Conservation (phyloP, 2,329 filamentous ascomycete species). For the Monosporascus cannonballus region DNA sequence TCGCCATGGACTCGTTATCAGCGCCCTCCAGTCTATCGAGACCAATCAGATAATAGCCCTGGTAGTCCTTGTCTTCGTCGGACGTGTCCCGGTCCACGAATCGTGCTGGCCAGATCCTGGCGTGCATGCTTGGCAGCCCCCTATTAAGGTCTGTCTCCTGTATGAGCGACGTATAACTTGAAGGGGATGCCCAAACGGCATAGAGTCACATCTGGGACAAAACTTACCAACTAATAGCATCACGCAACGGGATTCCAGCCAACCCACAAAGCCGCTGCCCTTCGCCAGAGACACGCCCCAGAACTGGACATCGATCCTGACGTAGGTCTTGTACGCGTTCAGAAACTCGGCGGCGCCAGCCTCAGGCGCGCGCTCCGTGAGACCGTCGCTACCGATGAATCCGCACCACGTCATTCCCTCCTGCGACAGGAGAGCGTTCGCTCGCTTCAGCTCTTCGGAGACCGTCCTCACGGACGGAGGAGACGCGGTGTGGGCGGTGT, state of each 20-base stretch:
- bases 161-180: constrained; percentile 3
- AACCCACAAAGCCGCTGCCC: constrained; percentile 51
- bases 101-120: constrained; percentile 57
- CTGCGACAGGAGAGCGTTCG: constrained; percentile 32
- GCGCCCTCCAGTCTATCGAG: constrained; percentile 32
- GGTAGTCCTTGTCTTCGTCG: constrained; percentile 39
- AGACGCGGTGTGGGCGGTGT: constrained; percentile 51
- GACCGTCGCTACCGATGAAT: constrained; percentile 28
- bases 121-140: constrained; percentile 42
- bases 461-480: constrained; percentile 45
- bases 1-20: constrained; percentile 18
- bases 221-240: constrained; percentile 50
- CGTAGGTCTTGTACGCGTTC: constrained; percentile 43
- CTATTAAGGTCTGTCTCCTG: constrained; percentile 44
- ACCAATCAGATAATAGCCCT: constrained; percentile 57
- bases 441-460: constrained; percentile 43
- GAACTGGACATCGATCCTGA: constrained; percentile 58
- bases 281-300: constrained; percentile 54
- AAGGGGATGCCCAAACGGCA: too few species aligned
- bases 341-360: constrained; percentile 43
- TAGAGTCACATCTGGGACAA: neutral
- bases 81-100: constrained; percentile 37
- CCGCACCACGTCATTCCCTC: constrained; percentile 34
- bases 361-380: neutral
- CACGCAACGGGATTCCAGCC: constrained; percentile 57